Base-by-base conservation (phyloP, 805 yeast species). In the Debaryomyces prosopidis region DNA sequence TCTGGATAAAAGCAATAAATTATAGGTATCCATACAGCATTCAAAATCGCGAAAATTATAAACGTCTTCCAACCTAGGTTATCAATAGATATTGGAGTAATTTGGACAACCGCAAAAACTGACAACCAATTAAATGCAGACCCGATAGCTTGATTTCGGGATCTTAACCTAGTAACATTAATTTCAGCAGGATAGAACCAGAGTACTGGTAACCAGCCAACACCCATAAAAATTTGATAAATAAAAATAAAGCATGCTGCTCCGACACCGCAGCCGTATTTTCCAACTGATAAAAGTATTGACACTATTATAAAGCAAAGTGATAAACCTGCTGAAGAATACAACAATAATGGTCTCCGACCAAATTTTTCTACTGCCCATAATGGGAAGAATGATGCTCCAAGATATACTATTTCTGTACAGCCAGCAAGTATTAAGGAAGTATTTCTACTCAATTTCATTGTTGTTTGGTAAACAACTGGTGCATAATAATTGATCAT, bases 161-260 rank as follows among this genome's bases (percentile, higher is more conserved):
- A 57, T 57, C 66, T 60, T 42, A 62, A 57, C 53, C 63, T 58
- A 57, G 60, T 48, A 11, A 65, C 65, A 57, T 58, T 57, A 34
- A 61, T 57, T 50, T 61, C 66, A 27, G 66, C 62, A 14, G 66
- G 65, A 52, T 51, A 59, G 40, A 62, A 55, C 66, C 66, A 61
- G 38, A 65, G 65, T 51, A 61, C 51, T 15, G 65, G 64, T 53
- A 61, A 54, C 53, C 60, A 58, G 34, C 63, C 60, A 53, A 58
- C 57, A 1, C 63, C 64, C 36, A 60, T 58, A 51, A 59, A 58
- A 26, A 51, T 49, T 36, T 55, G 55, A 39, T 59, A 62, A 11
- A 44, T 16, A 23, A 44, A 44, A 41, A 59, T 46, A 59, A 60
- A 61, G 50, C 62, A 63, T 15, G 60, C 61, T 18, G 65, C 65